Base-by-base conservation (phyloP, 805 yeast genomes). In the Soucietia sequanensis region DNA sequence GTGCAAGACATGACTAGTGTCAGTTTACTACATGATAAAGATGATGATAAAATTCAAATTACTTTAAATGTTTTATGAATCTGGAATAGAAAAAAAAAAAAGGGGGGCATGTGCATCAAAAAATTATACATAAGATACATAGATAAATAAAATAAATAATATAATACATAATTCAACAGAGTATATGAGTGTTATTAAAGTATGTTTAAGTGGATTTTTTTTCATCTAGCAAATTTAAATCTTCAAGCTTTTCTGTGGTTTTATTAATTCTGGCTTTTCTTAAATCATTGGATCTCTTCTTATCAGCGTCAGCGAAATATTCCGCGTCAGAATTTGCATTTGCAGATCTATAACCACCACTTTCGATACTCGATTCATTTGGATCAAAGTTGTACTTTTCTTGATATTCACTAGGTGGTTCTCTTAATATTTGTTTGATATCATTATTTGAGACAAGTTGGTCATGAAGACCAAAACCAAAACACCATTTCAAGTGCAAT, bases 381-480 rank as follows among this genome's bases (percentile, higher is more conserved):
- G 16, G 20, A 3, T 51, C 50, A 13, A 10, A 10, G 4, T 30
- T 26, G 35, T 52, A 52, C 21, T 44, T 52, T 8, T 37, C 42
- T 31, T 54, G 49, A 39, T 44, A 56, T 27, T 44, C 55, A 10
- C 52, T 47, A 9, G 48, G 52, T 6, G 69, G 66, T 34, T 60
- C 68, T 32, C 46, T 58, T 43, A 68, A 54, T n/a, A 66, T 50
- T 27, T 59, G 66, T 28, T 60, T 48, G 13, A 70, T 50, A 8
- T 47, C 47, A 1, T 53, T 53, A 42, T 66, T 70, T 5, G 60
- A 50, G 6, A 69, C 64, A 21, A 74, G 58, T 47, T 76, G 80
- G 38, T 56, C 57, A 42, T 72, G 78, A 11, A 76, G 62, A 10
- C 78, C 78, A 34, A 70, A 67, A 27, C 76, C 71, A 48, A 73